Conservation (phyloP, 2,329 filamentous ascomycete genomes). For the Chalaropsis thielavioides region DNA sequence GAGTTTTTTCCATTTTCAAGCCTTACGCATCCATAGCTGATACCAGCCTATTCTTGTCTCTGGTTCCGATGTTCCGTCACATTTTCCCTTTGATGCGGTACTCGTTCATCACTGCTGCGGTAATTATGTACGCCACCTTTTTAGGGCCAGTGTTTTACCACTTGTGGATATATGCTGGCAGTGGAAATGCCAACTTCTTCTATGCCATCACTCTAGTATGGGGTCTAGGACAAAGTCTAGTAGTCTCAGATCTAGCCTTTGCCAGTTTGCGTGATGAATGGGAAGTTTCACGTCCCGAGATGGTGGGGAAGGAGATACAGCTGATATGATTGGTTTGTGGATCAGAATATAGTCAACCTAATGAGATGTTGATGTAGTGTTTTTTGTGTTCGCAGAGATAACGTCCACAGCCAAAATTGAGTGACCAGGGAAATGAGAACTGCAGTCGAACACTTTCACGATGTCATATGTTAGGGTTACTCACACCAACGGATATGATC, state of each 20-base stretch:
- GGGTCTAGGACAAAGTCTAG: constrained; percentile 75
- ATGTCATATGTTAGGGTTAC: not conserved
- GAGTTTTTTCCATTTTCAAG: constrained; percentile 89
- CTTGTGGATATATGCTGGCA: constrained; percentile 95
- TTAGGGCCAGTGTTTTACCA: constrained; percentile 93
- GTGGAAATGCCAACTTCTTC: constrained; percentile 97
- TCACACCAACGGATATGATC: not conserved
- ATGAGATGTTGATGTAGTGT: not conserved
- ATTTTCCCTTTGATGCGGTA: constrained; percentile 89
- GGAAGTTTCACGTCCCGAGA: constrained; percentile 81
- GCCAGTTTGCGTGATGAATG: constrained; percentile 83
- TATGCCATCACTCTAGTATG: constrained; percentile 98
- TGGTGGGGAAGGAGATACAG: constrained; percentile 73
- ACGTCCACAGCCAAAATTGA: not conserved
- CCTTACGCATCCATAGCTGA: constrained; percentile 91
- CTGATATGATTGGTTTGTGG: constrained; percentile 47
- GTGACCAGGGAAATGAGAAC: too few relatives aligned
- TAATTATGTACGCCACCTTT: constrained; percentile 73
- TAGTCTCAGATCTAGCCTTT: constrained; percentile 79
- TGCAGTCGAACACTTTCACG: not conserved
- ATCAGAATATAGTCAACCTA: not conserved
- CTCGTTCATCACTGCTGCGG: constrained; percentile 70
- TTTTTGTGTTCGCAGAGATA: not conserved
- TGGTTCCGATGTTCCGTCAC: constrained; percentile 79
- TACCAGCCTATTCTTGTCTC: constrained; percentile 67